Percentiles rank a stretch among this genome's conserved stretches.
Conservation (phyloP, 192 early-diverging fungal species). For the Linnemannia elongata region DNA sequence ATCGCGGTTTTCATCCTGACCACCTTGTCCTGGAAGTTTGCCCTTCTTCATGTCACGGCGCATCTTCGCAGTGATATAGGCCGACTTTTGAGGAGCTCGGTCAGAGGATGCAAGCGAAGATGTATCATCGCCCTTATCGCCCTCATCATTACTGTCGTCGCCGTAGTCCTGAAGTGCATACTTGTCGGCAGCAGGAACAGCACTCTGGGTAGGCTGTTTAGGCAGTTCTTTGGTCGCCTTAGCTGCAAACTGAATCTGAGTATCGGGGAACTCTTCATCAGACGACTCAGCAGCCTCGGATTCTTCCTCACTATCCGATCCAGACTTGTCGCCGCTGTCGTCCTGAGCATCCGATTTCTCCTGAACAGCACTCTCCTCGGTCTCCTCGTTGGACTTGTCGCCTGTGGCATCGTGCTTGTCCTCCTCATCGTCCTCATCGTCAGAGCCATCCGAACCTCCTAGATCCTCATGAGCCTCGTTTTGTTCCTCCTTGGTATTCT, state of each 20-base stretch:
- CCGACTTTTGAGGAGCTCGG: slow-evolving; percentile 39
- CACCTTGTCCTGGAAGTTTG: slow-evolving; percentile 34
- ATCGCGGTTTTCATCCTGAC: neutral
- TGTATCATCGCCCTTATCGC: slow-evolving; percentile 54
- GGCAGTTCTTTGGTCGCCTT: slow-evolving; percentile 27
- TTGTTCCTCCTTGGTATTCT: slow-evolving; percentile 15
- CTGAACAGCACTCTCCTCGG: slow-evolving; percentile 4
- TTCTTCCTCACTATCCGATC: slow-evolving; percentile 40
- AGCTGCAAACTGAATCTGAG: slow-evolving; percentile 56
- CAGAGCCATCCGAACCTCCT: slow-evolving; percentile 38
- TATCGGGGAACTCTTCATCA: slow-evolving; percentile 69
- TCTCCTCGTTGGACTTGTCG: slow-evolving; percentile 1
- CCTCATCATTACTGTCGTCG: slow-evolving; percentile 61
- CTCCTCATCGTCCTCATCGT: slow-evolving; percentile 41
- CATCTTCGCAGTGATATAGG: slow-evolving; percentile 85
- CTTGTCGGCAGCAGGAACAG: slow-evolving; percentile 55
- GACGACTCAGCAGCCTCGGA: slow-evolving; percentile 52
- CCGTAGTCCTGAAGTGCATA: slow-evolving; percentile 69
- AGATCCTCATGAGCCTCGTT: slow-evolving; percentile 37
- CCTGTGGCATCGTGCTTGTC: slow-evolving; percentile 19
- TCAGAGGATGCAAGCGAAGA: slow-evolving; percentile 35
- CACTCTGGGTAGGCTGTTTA: slow-evolving; percentile 1
- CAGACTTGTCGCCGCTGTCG: slow-evolving; percentile 33
- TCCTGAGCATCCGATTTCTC: slow-evolving; percentile 17
- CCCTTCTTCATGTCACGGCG: slow-evolving; percentile 84